Evolutionary conservation across 1,284 basidiomycete species (phyloP).

Genomic region (Taiwanofungus camphoratus): DNA sequence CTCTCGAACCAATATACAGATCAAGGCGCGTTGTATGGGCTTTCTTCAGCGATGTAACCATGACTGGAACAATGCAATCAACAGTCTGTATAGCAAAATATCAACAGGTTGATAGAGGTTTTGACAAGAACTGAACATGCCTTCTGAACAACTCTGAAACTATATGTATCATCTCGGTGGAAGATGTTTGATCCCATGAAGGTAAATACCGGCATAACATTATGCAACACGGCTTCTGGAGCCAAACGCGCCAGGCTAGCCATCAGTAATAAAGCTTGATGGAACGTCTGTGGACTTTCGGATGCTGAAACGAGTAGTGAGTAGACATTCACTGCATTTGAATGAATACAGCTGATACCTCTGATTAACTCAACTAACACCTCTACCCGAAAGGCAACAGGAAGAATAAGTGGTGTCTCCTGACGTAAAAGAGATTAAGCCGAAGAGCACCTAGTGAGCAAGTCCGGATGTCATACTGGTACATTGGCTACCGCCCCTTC

Average conservation of each 20-base stretch:
- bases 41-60: conserved; percentile 71
- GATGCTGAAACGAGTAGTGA: conserved; percentile 48
- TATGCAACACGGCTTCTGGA: conserved; percentile 89
- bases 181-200: conserved; percentile 98
- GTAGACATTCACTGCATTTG: conserved; percentile 2
- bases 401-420: conserved; percentile 29
- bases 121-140: conserved; percentile 32
- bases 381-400: conserved; percentile 62
- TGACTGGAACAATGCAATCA: conserved; percentile 89
- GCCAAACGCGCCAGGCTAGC: conserved; percentile 80
- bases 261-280: conserved; percentile 89
- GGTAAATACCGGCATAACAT: conserved; percentile 98
- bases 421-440: conserved; percentile 7
- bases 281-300: conserved; percentile 90
- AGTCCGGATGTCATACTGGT: conserved; percentile 35
- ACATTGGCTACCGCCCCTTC: conserved; percentile 66
- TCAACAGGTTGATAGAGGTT: not conserved
- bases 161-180: conserved; percentile 94
- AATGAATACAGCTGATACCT: conserved; percentile 34
- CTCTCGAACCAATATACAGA: conserved; percentile 60
- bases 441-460: not conserved
- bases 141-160: conserved; percentile 92
- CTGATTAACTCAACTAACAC: conserved; percentile 85
- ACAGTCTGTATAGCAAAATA: conserved; percentile 59
- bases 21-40: conserved; percentile 49